A percentile compares a stretch with the other conserved stretches of the same genome.
phyloP scores from a whole-genome alignment of 2,329 filamentous ascomycete species.

The Aspergillus udagawae region DNA sequence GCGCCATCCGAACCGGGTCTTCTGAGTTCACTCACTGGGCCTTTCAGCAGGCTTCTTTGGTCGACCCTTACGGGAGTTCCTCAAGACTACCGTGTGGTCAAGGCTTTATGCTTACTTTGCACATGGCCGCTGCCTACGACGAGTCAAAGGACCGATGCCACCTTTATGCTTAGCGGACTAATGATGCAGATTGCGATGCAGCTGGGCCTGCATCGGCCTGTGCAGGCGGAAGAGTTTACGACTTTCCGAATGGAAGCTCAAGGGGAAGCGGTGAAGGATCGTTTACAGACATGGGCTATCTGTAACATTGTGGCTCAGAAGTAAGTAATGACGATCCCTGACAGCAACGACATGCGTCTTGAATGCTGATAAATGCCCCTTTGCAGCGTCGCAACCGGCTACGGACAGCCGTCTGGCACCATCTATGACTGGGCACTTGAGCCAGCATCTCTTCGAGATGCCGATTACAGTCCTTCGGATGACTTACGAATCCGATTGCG shows the following conservation, averaged over 20 bases:
- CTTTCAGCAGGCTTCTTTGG: slow-evolving; percentile 56
- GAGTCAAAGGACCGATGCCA: slow-evolving; percentile 58
- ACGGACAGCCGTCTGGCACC: slow-evolving; percentile 60
- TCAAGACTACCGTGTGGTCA: slow-evolving; percentile 60
- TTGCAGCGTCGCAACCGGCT: slow-evolving; percentile 56
- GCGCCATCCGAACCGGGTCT: slow-evolving; percentile 52
- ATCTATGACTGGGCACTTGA: slow-evolving; percentile 56
- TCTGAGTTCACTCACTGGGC: slow-evolving; percentile 46
- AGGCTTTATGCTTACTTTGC: slow-evolving; percentile 59
- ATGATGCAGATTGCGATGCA: slow-evolving; percentile 66
- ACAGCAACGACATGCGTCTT: neutral
- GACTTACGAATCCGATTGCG: slow-evolving; percentile 49
- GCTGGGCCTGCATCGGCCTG: slow-evolving; percentile 58
- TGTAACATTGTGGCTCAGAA: slow-evolving; percentile 66
- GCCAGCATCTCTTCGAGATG: slow-evolving; percentile 40
- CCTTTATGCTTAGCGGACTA: slow-evolving; percentile 59
- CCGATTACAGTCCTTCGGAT: slow-evolving; percentile 45
- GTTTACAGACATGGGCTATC: slow-evolving; percentile 61
- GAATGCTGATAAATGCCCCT: slow-evolving; percentile 11
- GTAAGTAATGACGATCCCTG: slow-evolving; percentile 31
- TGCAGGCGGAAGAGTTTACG: slow-evolving; percentile 54
- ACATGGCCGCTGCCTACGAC: slow-evolving; percentile 61
- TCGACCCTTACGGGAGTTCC: slow-evolving; percentile 55
- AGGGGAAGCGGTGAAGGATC: slow-evolving; percentile 59
- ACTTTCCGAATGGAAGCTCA: slow-evolving; percentile 49